Conservation (phyloP, 2,329 filamentous ascomycete species). For the Cladosporium sp. region DNA sequence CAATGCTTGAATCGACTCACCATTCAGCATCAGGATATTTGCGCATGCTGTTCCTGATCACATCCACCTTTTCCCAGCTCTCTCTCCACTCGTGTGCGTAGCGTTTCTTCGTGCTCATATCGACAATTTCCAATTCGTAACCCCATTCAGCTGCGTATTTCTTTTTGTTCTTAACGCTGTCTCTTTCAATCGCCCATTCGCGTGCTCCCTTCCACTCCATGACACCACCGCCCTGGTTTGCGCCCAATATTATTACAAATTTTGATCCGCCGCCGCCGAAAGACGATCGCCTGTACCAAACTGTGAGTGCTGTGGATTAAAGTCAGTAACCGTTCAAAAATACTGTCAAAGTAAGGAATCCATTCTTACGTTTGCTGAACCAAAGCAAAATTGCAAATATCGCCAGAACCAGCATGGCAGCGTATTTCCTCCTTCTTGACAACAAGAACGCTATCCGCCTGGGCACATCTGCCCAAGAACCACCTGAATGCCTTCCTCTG, state of each 20-base stretch:
- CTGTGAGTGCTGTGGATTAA: conserved; percentile 53
- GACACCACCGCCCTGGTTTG: conserved; percentile 92
- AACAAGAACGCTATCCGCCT: conserved; percentile 33
- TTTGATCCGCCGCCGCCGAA: conserved; percentile 83
- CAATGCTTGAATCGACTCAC: conserved; percentile 56
- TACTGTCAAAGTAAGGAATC: not conserved
- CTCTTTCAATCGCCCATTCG: conserved; percentile 97
- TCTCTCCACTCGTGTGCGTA: conserved; percentile 99
- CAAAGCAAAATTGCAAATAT: conserved; percentile 30
- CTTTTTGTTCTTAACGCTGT: conserved; percentile 93
- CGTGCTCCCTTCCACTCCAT: conserved; percentile 99
- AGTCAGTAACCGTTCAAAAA: conserved; percentile 7
- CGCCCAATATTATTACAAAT: conserved; percentile 88
- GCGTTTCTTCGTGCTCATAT: conserved; percentile 98
- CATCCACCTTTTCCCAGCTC: conserved; percentile 99
- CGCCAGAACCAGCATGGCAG: conserved; percentile 31
- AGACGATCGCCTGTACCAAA: conserved; percentile 69
- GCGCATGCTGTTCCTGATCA: conserved; percentile 80
- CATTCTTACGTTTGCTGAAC: conserved; percentile 32
- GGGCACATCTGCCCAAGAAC: conserved; percentile 28
- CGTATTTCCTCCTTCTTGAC: conserved; percentile 34
- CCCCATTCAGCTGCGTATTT: conserved; percentile 86
- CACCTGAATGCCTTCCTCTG: conserved; percentile 46
- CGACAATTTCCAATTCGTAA: conserved; percentile 92
- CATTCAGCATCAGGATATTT: conserved; percentile 97